phyloP scores from a whole-genome alignment of 139 green algal genomes.

The Tetraselmis chui region DNA sequence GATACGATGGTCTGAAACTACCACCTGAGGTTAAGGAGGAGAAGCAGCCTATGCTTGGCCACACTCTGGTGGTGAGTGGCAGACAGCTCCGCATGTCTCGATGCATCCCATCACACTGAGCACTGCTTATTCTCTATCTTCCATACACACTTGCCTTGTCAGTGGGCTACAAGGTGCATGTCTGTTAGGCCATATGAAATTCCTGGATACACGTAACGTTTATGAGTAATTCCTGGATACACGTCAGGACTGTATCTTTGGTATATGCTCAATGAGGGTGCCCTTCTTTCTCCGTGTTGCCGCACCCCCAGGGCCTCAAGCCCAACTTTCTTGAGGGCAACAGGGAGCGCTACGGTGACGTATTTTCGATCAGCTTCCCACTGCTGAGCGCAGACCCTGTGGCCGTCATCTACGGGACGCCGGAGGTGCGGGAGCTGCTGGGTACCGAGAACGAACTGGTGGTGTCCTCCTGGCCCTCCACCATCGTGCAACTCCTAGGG shows the following conservation, averaged over 20 bases:
- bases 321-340: background rate
- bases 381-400: background rate
- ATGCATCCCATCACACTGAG: background rate
- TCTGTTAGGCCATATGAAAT: too few species aligned
- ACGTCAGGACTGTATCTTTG: too few species aligned
- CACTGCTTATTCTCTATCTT: background rate
- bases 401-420: background rate
- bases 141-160: background rate
- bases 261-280: background rate
- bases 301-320: background rate
- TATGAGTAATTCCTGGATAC: background rate
- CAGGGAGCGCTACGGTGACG: background rate
- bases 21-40: background rate
- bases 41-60: background rate
- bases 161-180: too few species aligned
- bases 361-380: background rate
- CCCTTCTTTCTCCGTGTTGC: background rate
- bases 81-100: too few species aligned
- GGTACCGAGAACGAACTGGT: background rate
- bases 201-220: background rate
- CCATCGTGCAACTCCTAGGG: background rate
- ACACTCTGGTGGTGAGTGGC: background rate
- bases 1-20: background rate
- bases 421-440: background rate
- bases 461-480: background rate